A percentile compares a stretch with the other conserved stretches of the same genome.
Evolutionary conservation across 345 rosid genomes (phyloP).

Genomic region (Brassica juncea): DNA sequence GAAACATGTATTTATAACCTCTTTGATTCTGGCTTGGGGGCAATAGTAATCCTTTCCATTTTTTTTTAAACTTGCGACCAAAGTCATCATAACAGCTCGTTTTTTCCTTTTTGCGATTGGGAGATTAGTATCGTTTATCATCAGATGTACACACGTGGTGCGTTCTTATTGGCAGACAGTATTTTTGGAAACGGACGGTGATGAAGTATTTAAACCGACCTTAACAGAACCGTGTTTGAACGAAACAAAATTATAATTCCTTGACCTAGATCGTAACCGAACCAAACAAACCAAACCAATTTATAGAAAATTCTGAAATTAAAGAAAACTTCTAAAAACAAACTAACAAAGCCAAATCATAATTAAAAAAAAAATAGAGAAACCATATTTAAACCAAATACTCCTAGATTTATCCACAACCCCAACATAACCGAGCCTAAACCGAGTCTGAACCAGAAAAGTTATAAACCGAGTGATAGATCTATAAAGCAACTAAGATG

Average conservation of each 20-base stretch:
- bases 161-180: background rate
- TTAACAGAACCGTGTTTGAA: background rate
- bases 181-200: background rate
- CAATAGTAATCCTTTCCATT: background rate
- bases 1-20: background rate
- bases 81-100: background rate
- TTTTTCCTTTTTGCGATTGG: background rate
- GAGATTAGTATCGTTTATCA: background rate
- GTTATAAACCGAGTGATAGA: background rate
- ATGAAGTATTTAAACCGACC: background rate
- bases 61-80: background rate
- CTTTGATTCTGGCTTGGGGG: background rate
- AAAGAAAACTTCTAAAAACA: no score
- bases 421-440: background rate
- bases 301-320: background rate
- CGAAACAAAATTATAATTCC: background rate
- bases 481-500: background rate
- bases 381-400: background rate
- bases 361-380: background rate
- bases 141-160: background rate
- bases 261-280: background rate
- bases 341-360: background rate
- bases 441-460: background rate
- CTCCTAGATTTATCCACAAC: background rate
- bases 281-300: background rate